Conservation (phyloP, 306 rosid genomes). For the Pachyrhizus erosus region DNA sequence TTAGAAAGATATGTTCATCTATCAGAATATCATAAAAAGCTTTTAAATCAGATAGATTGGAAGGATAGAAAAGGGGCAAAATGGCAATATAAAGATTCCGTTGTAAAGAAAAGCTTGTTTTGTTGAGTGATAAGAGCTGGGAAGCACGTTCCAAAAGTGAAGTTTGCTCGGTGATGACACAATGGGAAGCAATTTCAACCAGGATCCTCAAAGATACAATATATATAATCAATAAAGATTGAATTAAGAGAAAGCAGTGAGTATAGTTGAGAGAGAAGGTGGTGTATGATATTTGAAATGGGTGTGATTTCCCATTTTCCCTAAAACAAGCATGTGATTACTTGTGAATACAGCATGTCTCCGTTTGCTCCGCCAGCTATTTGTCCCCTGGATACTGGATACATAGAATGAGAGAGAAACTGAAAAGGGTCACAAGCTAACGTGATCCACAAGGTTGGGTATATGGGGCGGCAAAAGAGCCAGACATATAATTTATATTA, state of each 20-base stretch:
- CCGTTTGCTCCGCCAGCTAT: conserved; percentile 54
- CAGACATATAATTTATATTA: background rate
- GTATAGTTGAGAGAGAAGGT: background rate
- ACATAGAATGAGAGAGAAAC: conserved; percentile 27
- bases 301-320: conserved; percentile 17
- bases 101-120: conserved; percentile 37
- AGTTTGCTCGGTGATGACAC: conserved; percentile 13
- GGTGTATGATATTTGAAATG: background rate
- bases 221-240: background rate
- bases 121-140: conserved; percentile 26
- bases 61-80: conserved; percentile 6
- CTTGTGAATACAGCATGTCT: conserved; percentile 57
- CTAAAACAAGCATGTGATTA: conserved; percentile 49
- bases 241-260: background rate
- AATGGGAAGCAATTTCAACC: conserved; percentile 33
- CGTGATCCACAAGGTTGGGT: conserved; percentile 47
- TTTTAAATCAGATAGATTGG: background rate
- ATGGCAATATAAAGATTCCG: conserved; percentile 5
- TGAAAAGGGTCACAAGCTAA: conserved; percentile 28
- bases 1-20: background rate
- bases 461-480: conserved; percentile 19
- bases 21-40: background rate
- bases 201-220: background rate
- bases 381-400: conserved; percentile 46
- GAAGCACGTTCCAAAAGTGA: conserved; percentile 40